Percentiles rank a stretch among this genome's conserved stretches.
Evolutionary conservation across 225 moss, liverwort and hornwort genomes (phyloP).

Genomic region (Bryoerythrophyllum caledonicum): DNA sequence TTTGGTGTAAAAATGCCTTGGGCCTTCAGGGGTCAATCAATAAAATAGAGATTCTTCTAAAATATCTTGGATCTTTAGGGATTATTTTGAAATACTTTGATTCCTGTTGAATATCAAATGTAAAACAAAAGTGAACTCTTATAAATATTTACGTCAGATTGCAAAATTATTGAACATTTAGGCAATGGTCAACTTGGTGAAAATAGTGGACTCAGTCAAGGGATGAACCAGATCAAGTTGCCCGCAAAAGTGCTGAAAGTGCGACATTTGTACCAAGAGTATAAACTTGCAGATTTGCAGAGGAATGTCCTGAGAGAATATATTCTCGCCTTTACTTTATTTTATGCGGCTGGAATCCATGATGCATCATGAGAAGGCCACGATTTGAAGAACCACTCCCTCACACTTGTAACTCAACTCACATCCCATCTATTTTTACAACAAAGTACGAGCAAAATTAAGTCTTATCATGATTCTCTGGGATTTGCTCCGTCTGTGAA

Average conservation of each 20-base stretch:
- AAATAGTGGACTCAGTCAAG: background rate
- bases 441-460: background rate
- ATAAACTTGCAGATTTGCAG: slow-evolving; percentile 24
- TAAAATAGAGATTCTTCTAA: too few relatives aligned
- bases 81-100: too few relatives aligned
- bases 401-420: background rate
- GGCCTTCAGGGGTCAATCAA: too few relatives aligned
- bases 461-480: background rate
- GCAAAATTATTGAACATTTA: too few relatives aligned
- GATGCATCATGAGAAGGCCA: background rate
- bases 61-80: too few relatives aligned
- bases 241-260: slow-evolving; percentile 4
- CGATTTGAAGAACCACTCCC: background rate
- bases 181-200: too few relatives aligned
- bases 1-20: too few relatives aligned
- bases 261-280: background rate
- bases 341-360: background rate
- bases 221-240: slow-evolving; percentile 5
- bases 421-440: too few relatives aligned
- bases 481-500: background rate
- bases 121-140: too few relatives aligned
- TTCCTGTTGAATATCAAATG: too few relatives aligned
- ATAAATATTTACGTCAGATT: too few relatives aligned
- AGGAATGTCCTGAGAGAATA: slow-evolving; percentile 24
- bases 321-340: background rate